Conservation (phyloP, 2,329 filamentous ascomycete genomes). For the Pseudogymnoascus sp. region DNA sequence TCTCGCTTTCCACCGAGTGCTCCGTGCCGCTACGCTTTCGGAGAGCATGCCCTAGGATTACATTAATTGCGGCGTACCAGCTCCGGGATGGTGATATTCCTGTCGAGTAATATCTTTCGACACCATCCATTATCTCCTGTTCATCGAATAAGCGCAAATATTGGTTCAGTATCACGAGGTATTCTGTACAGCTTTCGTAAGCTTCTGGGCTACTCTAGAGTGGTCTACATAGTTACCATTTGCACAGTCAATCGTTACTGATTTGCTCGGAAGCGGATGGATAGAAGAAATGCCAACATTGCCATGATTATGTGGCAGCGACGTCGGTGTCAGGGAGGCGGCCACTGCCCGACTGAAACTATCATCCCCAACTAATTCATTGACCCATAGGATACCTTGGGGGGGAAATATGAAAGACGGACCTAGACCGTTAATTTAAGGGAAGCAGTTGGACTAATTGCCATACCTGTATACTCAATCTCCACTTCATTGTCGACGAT, state of each 20-base stretch:
- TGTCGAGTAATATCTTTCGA: conserved; percentile 12
- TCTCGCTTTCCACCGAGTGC: background rate
- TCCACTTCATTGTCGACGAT: background rate
- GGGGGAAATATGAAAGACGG: conserved; percentile 16
- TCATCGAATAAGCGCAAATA: conserved; percentile 13
- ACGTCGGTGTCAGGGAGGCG: background rate
- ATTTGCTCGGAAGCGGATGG: background rate
- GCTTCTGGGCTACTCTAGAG: background rate
- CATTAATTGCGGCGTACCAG: conserved; percentile 14
- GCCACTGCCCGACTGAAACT: conserved; percentile 10
- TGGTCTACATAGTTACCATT: background rate
- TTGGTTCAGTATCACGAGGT: conserved; percentile 9
- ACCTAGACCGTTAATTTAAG: conserved; percentile 12
- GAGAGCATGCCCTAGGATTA: conserved; percentile 14
- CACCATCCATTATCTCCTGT: conserved; percentile 11
- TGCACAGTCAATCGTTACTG: background rate
- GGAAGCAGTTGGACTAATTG: conserved; percentile 2
- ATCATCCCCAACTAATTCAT: conserved; percentile 15
- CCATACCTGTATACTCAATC: background rate
- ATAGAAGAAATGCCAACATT: background rate
- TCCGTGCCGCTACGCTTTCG: background rate
- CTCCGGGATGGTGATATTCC: background rate
- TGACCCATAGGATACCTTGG: conserved; percentile 14
- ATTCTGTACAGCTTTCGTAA: conserved; percentile 5
- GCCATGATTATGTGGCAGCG: background rate